phyloP scores from a whole-genome alignment of 495 filamentous ascomycete species.

The Podospora conica region DNA sequence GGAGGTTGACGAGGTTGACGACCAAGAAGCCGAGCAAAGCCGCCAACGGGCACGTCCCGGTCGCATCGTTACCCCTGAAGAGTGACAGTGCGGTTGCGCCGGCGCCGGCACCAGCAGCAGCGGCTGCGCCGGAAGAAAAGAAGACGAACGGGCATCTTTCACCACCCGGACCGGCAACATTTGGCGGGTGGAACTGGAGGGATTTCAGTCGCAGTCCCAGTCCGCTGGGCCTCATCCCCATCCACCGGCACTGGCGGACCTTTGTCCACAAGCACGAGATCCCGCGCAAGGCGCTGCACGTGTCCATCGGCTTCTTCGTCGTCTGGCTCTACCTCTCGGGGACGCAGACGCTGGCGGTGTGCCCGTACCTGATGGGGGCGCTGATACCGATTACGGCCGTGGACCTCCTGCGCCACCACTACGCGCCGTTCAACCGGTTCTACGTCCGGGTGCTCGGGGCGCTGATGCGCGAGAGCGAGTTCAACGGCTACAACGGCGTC shows the following conservation, averaged over 20 bases:
- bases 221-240: slow-evolving; percentile 89
- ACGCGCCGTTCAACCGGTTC: slow-evolving; percentile 70
- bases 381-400: slow-evolving; percentile 82
- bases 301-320: slow-evolving; percentile 92
- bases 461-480: slow-evolving; percentile 95
- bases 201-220: slow-evolving; percentile 82
- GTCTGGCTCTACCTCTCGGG: slow-evolving; percentile 75
- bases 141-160: slow-evolving; percentile 64
- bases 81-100: not conserved
- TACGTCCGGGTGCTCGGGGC: slow-evolving; percentile 82
- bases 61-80: slow-evolving; percentile 1
- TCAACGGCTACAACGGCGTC: slow-evolving; percentile 86
- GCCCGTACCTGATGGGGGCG: slow-evolving; percentile 73
- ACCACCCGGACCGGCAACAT: slow-evolving; percentile 45
- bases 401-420: slow-evolving; percentile 77
- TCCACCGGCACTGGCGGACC: slow-evolving; percentile 68
- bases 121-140: slow-evolving; percentile 10
- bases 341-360: slow-evolving; percentile 64
- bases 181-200: slow-evolving; percentile 59
- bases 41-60: slow-evolving; percentile 21
- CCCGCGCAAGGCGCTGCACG: slow-evolving; percentile 70
- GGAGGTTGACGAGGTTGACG: slow-evolving; percentile 44
- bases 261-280: slow-evolving; percentile 76
- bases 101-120: not conserved
- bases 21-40: slow-evolving; percentile 26